Conservation (phyloP, 345 rosid genomes). For the Salix koriyanagi region DNA sequence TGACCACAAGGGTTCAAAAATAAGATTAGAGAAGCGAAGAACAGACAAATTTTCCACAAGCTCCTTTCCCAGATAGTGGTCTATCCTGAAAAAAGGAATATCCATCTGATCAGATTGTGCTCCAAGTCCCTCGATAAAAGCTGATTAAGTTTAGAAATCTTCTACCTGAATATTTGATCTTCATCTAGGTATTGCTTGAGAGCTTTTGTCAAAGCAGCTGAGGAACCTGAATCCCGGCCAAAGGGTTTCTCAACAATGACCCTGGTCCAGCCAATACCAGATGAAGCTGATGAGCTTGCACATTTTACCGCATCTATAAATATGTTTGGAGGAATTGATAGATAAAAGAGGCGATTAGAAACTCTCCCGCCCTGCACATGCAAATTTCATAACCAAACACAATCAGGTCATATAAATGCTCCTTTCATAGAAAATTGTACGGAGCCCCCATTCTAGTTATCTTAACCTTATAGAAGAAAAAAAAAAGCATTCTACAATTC, state of each 20-base stretch:
- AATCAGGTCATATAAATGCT: background rate
- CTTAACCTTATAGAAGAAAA: background rate
- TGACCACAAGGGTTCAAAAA: constrained; percentile 94
- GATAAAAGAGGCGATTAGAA: constrained; percentile 88
- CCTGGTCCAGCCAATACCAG: constrained; percentile 92
- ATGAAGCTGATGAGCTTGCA: constrained; percentile 83
- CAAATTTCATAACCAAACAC: constrained; percentile 13
- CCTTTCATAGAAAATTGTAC: background rate
- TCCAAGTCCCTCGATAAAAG: background rate
- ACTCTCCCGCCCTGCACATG: constrained; percentile 63
- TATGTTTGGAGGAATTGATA: constrained; percentile 94
- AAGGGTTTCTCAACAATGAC: constrained; percentile 99
- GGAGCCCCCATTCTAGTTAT: background rate
- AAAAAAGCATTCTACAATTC: background rate
- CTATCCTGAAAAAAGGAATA: constrained; percentile 57
- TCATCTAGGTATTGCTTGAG: constrained; percentile 78
- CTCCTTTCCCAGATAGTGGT: constrained; percentile 97
- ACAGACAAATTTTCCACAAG: constrained; percentile 94
- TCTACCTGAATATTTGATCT: constrained; percentile 93
- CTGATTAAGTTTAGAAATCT: constrained; percentile 1
- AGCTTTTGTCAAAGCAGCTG: constrained; percentile 83
- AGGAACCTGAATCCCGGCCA: constrained; percentile 95
- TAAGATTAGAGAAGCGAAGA: constrained; percentile 97
- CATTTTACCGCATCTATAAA: constrained; percentile 89
- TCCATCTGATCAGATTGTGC: constrained; percentile 15